phyloP scores from a whole-genome alignment of 768 basidiomycete species.

The Artomyces pyxidatus region DNA sequence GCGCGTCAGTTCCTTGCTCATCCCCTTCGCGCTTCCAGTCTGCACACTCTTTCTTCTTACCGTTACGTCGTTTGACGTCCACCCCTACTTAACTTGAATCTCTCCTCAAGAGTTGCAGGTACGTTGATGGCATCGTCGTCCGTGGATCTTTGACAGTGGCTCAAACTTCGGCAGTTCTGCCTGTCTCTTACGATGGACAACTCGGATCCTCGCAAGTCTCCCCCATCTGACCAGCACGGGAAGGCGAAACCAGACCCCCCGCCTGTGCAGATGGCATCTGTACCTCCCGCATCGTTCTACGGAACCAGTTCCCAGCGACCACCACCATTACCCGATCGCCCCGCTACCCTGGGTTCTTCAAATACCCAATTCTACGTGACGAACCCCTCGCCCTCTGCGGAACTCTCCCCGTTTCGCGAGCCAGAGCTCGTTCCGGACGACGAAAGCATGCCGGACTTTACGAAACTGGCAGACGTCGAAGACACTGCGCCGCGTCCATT shows the following conservation, averaged over 20 bases:
- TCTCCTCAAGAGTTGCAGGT: too few species aligned
- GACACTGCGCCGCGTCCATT: conserved; percentile 11
- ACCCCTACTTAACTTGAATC: too few species aligned
- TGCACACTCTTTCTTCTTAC: too few species aligned
- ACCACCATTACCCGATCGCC: conserved; percentile 29
- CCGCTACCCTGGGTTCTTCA: conserved; percentile 26
- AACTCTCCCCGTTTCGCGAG: conserved; percentile 22
- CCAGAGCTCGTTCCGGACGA: conserved; percentile 23
- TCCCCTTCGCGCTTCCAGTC: too few species aligned
- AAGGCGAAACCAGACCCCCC: not conserved
- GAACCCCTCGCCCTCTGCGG: conserved; percentile 19
- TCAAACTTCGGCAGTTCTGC: too few species aligned
- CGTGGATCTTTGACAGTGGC: too few species aligned
- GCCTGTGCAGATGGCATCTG: conserved; percentile 16
- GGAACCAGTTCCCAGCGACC: conserved; percentile 17
- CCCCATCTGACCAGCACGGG: too few species aligned
- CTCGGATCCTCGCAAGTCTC: too few species aligned
- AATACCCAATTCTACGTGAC: conserved; percentile 25
- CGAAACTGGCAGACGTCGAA: conserved; percentile 1
- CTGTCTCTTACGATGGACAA: too few species aligned
- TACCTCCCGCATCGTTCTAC: conserved; percentile 17
- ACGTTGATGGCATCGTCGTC: too few species aligned
- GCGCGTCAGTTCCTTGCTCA: too few species aligned
- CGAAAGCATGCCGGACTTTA: not conserved
- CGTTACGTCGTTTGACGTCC: too few species aligned